phyloP scores from a whole-genome alignment of 2,329 filamentous ascomycete genomes.

The Calycina herbarum region DNA sequence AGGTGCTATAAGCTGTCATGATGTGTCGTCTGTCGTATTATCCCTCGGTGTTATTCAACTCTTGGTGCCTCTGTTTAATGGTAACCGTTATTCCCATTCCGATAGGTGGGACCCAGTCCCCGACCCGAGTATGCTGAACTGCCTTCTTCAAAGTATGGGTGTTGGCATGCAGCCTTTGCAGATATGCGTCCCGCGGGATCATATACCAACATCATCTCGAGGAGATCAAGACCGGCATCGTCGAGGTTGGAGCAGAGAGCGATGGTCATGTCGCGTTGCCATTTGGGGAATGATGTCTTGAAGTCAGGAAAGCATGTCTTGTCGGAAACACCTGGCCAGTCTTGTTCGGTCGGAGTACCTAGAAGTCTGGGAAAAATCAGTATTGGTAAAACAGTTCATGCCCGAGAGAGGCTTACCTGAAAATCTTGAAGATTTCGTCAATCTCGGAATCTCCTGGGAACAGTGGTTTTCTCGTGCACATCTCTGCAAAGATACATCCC shows the following conservation, averaged over 20 bases:
- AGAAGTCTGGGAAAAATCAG: conserved; percentile 57
- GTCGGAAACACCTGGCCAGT: conserved; percentile 75
- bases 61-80: conserved; percentile 26
- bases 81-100: conserved; percentile 35
- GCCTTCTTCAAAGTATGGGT: conserved; percentile 71
- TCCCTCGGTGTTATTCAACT: conserved; percentile 14
- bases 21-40: conserved; percentile 19
- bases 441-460: conserved; percentile 94
- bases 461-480: conserved; percentile 90
- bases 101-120: conserved; percentile 35
- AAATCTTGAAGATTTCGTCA: conserved; percentile 93
- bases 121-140: conserved; percentile 38
- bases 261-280: conserved; percentile 68
- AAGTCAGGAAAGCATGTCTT: conserved; percentile 88
- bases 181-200: conserved; percentile 86
- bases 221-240: conserved; percentile 66
- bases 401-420: conserved; percentile 59
- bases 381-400: conserved; percentile 11
- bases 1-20: conserved; percentile 27
- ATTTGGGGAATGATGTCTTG: conserved; percentile 90
- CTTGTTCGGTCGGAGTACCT: conserved; percentile 77
- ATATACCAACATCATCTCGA: conserved; percentile 75
- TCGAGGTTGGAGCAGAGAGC: conserved; percentile 73
- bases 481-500: conserved; percentile 93
- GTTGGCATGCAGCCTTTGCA: conserved; percentile 81